These are phyloP conservation scores for Backusella macrospora DNA, from an alignment of 192 early-diverging fungal species.

Conservation along the genomic window DNA sequence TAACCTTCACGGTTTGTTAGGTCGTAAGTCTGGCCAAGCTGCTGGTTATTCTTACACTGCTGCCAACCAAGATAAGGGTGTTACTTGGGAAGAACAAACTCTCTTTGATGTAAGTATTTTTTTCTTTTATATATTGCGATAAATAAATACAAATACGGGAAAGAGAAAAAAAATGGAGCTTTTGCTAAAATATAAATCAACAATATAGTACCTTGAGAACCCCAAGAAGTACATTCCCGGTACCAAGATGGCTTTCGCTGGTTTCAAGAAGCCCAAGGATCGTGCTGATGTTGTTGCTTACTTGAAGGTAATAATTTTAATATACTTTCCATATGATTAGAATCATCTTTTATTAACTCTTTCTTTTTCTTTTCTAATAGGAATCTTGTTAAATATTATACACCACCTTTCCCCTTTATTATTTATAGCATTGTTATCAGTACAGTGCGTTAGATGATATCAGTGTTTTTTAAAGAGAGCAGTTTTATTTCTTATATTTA, in stretches of 20 bases:
- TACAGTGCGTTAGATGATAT: conserved; percentile 12
- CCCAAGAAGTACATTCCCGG: conserved; percentile 96
- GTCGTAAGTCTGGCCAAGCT: conserved; percentile 84
- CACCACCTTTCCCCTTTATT: background rate
- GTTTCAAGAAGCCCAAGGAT: conserved; percentile 83
- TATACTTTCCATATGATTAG: background rate
- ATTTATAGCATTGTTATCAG: conserved; percentile 14
- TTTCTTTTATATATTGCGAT: no score
- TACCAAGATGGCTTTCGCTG: conserved; percentile 99
- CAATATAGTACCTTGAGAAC: conserved; percentile 84
- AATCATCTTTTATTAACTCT: background rate
- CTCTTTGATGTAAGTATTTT: conserved; percentile 62
- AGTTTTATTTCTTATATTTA: background rate
- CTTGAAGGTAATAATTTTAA: conserved; percentile 51
- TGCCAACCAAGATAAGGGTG: conserved; percentile 85
- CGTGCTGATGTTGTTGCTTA: conserved; percentile 90
- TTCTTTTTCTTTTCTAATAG: background rate
- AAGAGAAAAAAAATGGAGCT: no score
- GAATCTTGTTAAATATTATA: background rate
- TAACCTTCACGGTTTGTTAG: conserved; percentile 93
- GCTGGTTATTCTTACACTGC: conserved; percentile 91
- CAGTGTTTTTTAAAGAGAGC: conserved; percentile 5
- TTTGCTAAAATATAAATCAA: no score
- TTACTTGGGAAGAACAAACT: conserved; percentile 87
- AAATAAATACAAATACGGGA: no score